These are phyloP conservation scores for Fusarium udum DNA, from an alignment of 2,329 filamentous ascomycete species.

Conservation along the genomic window DNA sequence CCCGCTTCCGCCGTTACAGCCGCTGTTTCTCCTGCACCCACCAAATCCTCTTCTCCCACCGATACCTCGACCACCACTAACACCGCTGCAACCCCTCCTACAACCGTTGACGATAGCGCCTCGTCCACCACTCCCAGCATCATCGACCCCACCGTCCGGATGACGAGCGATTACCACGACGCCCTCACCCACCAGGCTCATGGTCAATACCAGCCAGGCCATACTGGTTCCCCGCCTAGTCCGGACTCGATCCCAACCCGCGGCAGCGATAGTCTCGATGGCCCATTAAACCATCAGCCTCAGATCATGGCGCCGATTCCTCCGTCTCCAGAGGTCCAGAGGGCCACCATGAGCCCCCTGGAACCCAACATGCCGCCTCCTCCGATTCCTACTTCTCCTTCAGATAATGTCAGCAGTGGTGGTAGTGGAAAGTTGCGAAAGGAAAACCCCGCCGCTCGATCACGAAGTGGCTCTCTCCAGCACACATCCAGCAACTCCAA, in stretches of 20 bases:
- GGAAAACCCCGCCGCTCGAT: conserved; percentile 40
- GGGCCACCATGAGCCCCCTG: conserved; percentile 35
- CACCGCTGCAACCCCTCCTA: conserved; percentile 30
- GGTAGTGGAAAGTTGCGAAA: conserved; percentile 47
- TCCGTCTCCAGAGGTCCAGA: conserved; percentile 43
- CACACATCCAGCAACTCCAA: conserved; percentile 27
- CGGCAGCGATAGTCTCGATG: conserved; percentile 30
- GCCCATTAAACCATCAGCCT: conserved; percentile 36
- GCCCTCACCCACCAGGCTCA: conserved; percentile 24
- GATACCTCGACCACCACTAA: conserved; percentile 37
- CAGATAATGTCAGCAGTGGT: conserved; percentile 30
- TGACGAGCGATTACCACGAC: conserved; percentile 34
- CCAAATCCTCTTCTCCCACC: conserved; percentile 42
- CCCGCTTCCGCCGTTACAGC: conserved; percentile 31
- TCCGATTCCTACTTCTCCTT: conserved; percentile 19
- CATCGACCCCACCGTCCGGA: conserved; percentile 34
- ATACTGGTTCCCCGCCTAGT: conserved; percentile 27
- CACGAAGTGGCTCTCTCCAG: conserved; percentile 49
- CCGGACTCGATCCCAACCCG: conserved; percentile 16
- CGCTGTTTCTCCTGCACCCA: conserved; percentile 27
- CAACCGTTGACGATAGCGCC: conserved; percentile 38
- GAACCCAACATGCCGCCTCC: conserved; percentile 31
- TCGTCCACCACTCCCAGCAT: conserved; percentile 40
- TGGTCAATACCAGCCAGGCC: conserved; percentile 2
- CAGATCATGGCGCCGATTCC: conserved; percentile 45